Conservation (phyloP, 2,329 filamentous ascomycete genomes). For the Pyrenochaeta sp. region DNA sequence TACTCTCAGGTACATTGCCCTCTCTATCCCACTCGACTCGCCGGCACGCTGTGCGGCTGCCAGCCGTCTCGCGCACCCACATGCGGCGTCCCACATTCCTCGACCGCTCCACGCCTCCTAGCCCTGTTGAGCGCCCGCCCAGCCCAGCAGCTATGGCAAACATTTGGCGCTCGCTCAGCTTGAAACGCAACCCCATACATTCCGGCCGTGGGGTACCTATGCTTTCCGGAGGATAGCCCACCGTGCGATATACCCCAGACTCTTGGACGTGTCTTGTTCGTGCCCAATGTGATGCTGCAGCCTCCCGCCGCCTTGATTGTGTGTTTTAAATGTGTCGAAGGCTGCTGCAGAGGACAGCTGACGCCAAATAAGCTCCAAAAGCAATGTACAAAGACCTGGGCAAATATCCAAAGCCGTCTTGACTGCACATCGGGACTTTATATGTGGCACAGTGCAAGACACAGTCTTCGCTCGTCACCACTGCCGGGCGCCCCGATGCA, state of each 20-base stretch:
- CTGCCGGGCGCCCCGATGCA: not conserved
- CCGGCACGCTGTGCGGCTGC: not conserved
- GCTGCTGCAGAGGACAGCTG: not conserved
- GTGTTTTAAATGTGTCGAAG: not conserved
- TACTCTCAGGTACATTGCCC: constrained; percentile 27
- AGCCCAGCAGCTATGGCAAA: constrained; percentile 14
- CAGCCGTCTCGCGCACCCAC: not conserved
- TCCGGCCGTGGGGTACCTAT: constrained; percentile 19
- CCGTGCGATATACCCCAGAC: not conserved
- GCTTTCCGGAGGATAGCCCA: not conserved
- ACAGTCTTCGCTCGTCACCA: not conserved
- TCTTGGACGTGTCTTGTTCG: not conserved
- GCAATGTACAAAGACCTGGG: constrained; percentile 1
- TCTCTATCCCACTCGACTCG: constrained; percentile 7
- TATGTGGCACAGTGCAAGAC: constrained; percentile 1
- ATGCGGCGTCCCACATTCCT: too few relatives aligned
- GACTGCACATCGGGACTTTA: not conserved
- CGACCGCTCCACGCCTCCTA: constrained; percentile 6
- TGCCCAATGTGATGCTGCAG: constrained; percentile 12
- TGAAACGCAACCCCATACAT: constrained; percentile 21
- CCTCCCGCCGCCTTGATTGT: not conserved
- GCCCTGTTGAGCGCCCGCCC: constrained; percentile 17
- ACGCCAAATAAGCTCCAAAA: not conserved
- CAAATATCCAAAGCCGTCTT: not conserved
- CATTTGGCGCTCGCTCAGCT: constrained; percentile 18